Conservation (phyloP, 2,329 filamentous ascomycete genomes). For the Chaetothyriales sp. region DNA sequence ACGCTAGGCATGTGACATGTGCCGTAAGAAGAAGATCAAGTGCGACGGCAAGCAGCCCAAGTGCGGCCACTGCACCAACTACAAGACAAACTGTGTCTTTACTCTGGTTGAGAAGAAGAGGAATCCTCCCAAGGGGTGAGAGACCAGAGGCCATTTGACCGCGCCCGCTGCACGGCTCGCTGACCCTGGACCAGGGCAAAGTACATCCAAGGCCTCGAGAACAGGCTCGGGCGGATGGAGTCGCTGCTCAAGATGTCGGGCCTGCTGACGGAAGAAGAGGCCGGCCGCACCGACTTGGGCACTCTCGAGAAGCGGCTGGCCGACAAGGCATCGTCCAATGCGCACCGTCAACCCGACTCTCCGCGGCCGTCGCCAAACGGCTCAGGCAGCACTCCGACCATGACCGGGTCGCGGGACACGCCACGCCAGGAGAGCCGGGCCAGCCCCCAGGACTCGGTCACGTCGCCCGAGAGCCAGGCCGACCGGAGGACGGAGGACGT, state of each 20-base stretch:
- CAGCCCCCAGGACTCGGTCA: conserved; percentile 23
- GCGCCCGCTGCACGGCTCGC: neutral
- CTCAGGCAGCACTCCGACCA: conserved; percentile 1
- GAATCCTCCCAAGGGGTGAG: conserved; percentile 87
- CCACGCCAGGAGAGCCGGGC: conserved; percentile 7
- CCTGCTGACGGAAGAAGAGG: conserved; percentile 71
- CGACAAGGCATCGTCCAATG: conserved; percentile 31
- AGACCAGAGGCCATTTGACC: neutral
- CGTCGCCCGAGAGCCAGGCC: conserved; percentile 9
- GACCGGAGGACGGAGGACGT: conserved; percentile 45
- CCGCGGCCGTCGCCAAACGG: conserved; percentile 8
- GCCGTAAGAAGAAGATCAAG: conserved; percentile 85
- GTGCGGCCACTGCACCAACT: conserved; percentile 92
- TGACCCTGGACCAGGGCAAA: conserved; percentile 52
- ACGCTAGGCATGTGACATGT: conserved; percentile 67
- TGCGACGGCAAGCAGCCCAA: conserved; percentile 92
- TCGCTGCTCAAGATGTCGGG: conserved; percentile 76
- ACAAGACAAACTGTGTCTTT: conserved; percentile 95
- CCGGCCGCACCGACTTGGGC: conserved; percentile 72
- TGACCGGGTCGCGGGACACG: conserved; percentile 7
- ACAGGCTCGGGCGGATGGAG: conserved; percentile 90
- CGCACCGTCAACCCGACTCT: conserved; percentile 8
- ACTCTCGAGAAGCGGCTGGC: conserved; percentile 66
- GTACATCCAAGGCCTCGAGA: conserved; percentile 94
- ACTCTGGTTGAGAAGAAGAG: conserved; percentile 98